Base-by-base conservation (phyloP, 2,329 filamentous ascomycete genomes). In the Exophiala sideris region DNA sequence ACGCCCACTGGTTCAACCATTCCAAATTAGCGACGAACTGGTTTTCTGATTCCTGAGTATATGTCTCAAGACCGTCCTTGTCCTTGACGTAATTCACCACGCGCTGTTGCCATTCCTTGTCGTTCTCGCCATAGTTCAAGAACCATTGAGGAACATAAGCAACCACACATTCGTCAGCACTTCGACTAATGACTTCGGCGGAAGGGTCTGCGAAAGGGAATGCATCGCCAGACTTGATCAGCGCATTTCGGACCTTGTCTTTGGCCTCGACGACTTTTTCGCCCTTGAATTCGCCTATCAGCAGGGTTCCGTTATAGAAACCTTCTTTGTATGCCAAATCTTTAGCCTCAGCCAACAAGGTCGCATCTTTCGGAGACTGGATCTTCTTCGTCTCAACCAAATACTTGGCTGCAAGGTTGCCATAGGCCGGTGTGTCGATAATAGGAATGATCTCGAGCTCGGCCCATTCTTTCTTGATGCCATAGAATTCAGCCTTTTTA, bases 101-200 rank as follows among this genome's bases (percentile, higher is more conserved):
- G 40, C 81, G 78, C 59, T 88, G 75, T 67, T 88, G 88, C 94
- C 94, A 97, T 46, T 86, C 81, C 40, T 76, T 73, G 64, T 86
- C 83, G 58, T 89, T 89, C 73, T 91, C 88, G 58, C 94, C 94
- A 67, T 99, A 99, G 74, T 96, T 92, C 65, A 99, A 78, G 75
- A 95, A 99, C 91, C 94, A 99, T 73, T 99, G 94, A 65, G 96
- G 92, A 67, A 97, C 85, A 62, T 92, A 85, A 29, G 91, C 88
- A 56, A 94, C 92, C 54, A 96, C 91, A 69, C 94, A 97, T 63
- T 95, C 89, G 67, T 97, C 92, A 24, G 87, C 89, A 64, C 89
- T 95, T 71, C 94, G 82, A 67, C 87, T 92, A 57, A 95, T 84
- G 62, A 97, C 94, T 71, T 87, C 83, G 64, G 88, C 87, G 71